Evolutionary conservation across 495 filamentous ascomycete species (phyloP).

Genomic region (Aspergillus avenaceus): DNA sequence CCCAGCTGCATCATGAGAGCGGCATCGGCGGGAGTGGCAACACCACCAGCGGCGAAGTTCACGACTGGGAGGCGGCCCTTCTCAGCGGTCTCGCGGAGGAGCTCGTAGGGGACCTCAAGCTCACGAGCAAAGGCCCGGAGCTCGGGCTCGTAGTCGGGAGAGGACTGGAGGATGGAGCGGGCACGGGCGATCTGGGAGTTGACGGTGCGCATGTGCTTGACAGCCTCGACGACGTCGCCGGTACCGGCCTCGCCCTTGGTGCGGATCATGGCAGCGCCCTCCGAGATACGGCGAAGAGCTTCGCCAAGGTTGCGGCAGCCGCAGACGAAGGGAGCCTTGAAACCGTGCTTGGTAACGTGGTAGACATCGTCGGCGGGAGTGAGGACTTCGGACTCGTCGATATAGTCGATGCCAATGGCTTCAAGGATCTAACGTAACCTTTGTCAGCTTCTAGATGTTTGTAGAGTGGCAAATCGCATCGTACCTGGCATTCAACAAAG

Average conservation of each 20-base stretch:
- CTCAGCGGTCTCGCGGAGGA: conserved; percentile 82
- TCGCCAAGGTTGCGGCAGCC: conserved; percentile 95
- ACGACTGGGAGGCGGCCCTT: conserved; percentile 89
- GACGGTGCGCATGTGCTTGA: conserved; percentile 91
- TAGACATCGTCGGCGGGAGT: conserved; percentile 87
- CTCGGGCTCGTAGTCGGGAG: conserved; percentile 66
- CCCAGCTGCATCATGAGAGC: conserved; percentile 99
- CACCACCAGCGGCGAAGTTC: conserved; percentile 96
- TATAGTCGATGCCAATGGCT: conserved; percentile 92
- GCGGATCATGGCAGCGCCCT: conserved; percentile 97
- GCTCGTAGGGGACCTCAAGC: conserved; percentile 65
- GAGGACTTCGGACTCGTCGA: conserved; percentile 95
- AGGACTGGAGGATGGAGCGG: conserved; percentile 52
- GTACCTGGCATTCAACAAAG: conserved; percentile 91
- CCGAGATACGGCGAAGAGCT: conserved; percentile 83
- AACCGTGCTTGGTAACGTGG: conserved; percentile 87
- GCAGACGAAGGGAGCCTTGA: conserved; percentile 89
- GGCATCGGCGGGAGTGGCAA: conserved; percentile 94
- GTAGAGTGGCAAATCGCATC: conserved; percentile 6
- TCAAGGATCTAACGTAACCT: conserved; percentile 69
- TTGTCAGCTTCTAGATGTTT: conserved; percentile 7
- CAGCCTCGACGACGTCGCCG: conserved; percentile 96
- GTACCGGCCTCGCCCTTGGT: conserved; percentile 98
- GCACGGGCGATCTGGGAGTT: conserved; percentile 78
- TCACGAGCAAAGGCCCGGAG: conserved; percentile 77